Base-by-base conservation (phyloP, 768 basidiomycete genomes). In the Hemileccinum impolitum region DNA sequence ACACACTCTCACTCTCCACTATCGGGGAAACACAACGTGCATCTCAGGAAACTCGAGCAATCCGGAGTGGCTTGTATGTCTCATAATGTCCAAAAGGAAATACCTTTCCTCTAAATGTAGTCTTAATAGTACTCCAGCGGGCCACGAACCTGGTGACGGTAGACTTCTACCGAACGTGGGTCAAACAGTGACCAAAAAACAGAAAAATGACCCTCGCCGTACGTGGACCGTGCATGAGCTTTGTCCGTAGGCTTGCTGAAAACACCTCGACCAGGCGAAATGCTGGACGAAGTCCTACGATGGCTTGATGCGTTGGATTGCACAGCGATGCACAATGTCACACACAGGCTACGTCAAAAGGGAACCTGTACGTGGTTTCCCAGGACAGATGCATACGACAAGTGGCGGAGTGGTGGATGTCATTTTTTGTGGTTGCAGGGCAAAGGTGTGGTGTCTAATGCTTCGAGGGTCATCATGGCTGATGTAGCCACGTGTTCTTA, bases 361-460 rank as follows among this genome's bases (percentile, higher is more conserved):
- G 43, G 37, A 11, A 50, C 48, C 1, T 32, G 48, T 15, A 43
- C 4, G 6, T 50, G 43, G 48, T 23, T 50, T 17, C 37, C 11
- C n/a, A 21, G 14, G 3, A 39, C 40, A 11, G 30, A 18, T 11
- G 35, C 26, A 12, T 50, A 19, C 19, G 12, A 38, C 32, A 30
- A 18, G 5, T 50, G 48, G 48, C 23, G 37, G 36, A 17, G 9
- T 2, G n/a, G 14, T 9, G 37, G 37, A 6, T 23, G 14, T 10
- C 36, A 7, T 19, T 48, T 50, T 43, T 25, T 50, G 28, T 50
- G 48, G 48, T 21, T 50, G 30, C 17, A 39, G 5, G 48, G 48
- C 4, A 28, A 44, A 39, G 36, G 48, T 50, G 11, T 32, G 36
- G 5, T 28, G 1, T 3, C 8, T 19, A 2, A 2, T 17, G 13